Evolutionary conservation across 148 eudicot genomes (phyloP), one percentile per base, ranked within the genome.

Genomic region (Silene latifolia): DNA sequence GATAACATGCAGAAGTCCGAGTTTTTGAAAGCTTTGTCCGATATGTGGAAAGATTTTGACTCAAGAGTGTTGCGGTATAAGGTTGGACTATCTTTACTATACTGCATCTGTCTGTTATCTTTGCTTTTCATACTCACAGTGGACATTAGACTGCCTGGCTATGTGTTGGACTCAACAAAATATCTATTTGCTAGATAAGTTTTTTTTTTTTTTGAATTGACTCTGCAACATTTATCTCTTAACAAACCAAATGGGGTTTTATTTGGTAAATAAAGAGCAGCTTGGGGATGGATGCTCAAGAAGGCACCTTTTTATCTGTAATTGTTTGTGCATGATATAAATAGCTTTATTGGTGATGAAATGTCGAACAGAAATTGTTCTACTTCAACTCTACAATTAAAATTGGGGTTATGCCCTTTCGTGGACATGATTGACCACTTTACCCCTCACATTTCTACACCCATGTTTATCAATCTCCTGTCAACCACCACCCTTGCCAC

Each of bases 11-110:
- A 95, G 74, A 95, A 95, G 86, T 84, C 99, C 7, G 97, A 95
- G 82, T 95, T 95, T 77, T 74, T 95, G 48, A 95, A 92, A 84
- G 99, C 99, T 8, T 84, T 95, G 76, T 85, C 92, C 7, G 97
- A 90, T 74, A 92, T 95, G 99, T 95, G 99, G 99, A 95, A 95
- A 67, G 99, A 95, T 88, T 95, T 95, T 82, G 99, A 95, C 76
- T 80, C 93, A 72, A 93, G 99, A 80, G 93, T 95, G 46, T 78
- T 95, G 90, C 97, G 97, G 71, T 95, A 92, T 73, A 95, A 95
- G 99, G 99, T 95, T 77, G 76, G 92, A 69, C 75, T 81, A 39
- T 60, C 69, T 54, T 46, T 63, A 47, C 68, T 70, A 53, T 51
- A 44, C 19, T 67, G 62, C 29, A 20, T 47, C n/a, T 59, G 23